phyloP scores from a whole-genome alignment of 768 basidiomycete genomes.

The Xerocomus brunneocitrinus region DNA sequence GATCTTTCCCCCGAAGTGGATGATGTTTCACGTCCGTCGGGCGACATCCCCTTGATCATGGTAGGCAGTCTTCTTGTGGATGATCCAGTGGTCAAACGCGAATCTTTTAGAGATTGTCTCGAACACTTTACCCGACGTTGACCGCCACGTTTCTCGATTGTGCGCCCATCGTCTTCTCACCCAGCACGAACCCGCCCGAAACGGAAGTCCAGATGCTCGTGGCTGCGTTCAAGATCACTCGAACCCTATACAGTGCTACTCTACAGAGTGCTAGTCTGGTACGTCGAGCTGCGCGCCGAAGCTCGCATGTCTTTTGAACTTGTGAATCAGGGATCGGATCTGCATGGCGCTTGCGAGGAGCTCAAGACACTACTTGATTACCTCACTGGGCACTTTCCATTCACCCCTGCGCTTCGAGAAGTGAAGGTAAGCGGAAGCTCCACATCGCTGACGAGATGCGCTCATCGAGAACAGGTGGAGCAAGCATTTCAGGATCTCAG shows the following conservation, averaged over 20 bases:
- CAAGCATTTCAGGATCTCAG: constrained; percentile 67
- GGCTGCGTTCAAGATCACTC: constrained; percentile 53
- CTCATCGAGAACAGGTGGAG: constrained; percentile 46
- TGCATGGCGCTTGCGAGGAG: constrained; percentile 37
- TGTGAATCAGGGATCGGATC: constrained; percentile 22
- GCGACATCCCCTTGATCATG: constrained; percentile 22
- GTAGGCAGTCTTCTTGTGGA: constrained; percentile 21
- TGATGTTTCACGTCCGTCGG: constrained; percentile 10
- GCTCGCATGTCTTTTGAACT: constrained; percentile 1
- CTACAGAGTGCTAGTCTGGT: constrained; percentile 43
- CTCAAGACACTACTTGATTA: constrained; percentile 60
- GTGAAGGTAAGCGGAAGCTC: constrained; percentile 41
- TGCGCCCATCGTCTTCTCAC: constrained; percentile 77
- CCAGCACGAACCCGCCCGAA: constrained; percentile 53
- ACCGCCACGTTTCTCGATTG: constrained; percentile 84
- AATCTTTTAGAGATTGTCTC: constrained; percentile 55
- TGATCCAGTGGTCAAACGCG: constrained; percentile 12
- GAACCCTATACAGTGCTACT: constrained; percentile 55
- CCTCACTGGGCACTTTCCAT: constrained; percentile 85
- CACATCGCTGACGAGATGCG: neutral
- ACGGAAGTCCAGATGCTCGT: constrained; percentile 57
- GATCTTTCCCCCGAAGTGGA: constrained; percentile 17
- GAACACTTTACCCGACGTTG: constrained; percentile 72
- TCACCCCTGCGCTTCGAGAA: constrained; percentile 50
- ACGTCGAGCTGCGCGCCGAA: constrained; percentile 4